Conservation (phyloP, 2,329 filamentous ascomycete species). For the Penicillium sp. region DNA sequence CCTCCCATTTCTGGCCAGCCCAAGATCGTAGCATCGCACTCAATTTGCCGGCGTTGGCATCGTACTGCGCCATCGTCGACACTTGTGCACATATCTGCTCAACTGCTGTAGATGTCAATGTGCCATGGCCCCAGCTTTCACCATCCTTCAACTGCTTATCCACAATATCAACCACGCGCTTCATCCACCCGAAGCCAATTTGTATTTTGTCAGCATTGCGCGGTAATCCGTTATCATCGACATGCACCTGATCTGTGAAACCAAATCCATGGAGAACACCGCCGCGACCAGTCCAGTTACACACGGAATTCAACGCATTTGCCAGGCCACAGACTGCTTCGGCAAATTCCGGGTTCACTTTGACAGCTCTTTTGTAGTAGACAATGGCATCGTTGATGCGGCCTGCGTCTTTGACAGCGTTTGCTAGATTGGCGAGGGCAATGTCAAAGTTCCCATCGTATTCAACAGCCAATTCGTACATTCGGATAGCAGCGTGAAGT, state of each 20-base stretch:
- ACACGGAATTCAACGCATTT: conserved; percentile 93
- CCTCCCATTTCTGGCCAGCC: conserved; percentile 79
- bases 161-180: conserved; percentile 86
- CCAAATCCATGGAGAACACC: conserved; percentile 73
- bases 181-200: conserved; percentile 73
- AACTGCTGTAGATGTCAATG: conserved; percentile 57
- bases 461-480: conserved; percentile 92
- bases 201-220: conserved; percentile 64
- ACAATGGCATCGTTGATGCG: conserved; percentile 85
- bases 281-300: conserved; percentile 86
- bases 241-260: conserved; percentile 85
- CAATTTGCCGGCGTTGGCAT: conserved; percentile 27
- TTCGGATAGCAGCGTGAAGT: conserved; percentile 82
- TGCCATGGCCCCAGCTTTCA: conserved; percentile 75
- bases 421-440: conserved; percentile 90
- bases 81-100: conserved; percentile 51
- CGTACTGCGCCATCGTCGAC: conserved; percentile 28
- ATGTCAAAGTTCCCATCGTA: conserved; percentile 97
- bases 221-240: conserved; percentile 78
- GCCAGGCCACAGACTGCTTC: conserved; percentile 95
- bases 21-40: conserved; percentile 50
- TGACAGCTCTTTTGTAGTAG: conserved; percentile 87
- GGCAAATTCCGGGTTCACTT: conserved; percentile 90
- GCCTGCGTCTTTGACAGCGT: conserved; percentile 95
- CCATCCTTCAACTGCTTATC: conserved; percentile 82